These are phyloP conservation scores for Sanguinoderma infundibulare DNA, from an alignment of 1,284 basidiomycete genomes.

Conservation along the genomic window DNA sequence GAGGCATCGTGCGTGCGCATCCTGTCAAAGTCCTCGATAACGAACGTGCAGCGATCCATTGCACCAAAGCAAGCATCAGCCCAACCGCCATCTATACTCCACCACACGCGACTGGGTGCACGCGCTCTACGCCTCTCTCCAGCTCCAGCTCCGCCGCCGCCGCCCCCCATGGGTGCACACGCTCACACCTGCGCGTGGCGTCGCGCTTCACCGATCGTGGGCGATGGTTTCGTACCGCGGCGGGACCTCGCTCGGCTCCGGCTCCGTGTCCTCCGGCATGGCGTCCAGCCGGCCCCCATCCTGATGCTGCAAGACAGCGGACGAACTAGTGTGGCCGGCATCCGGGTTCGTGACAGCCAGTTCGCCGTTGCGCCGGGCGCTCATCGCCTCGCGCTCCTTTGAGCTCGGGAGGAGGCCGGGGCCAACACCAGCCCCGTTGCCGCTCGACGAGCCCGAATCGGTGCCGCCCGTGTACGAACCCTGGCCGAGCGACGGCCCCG, in stretches of 20 bases:
- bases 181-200: background rate
- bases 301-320: constrained; percentile 33
- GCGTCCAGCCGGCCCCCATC: constrained; percentile 34
- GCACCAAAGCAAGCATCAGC: background rate
- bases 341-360: constrained; percentile 31
- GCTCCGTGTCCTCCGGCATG: constrained; percentile 27
- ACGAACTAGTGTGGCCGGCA: constrained; percentile 1
- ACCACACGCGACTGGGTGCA: too few species aligned
- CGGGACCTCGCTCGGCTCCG: constrained; percentile 36
- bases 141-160: background rate
- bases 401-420: constrained; percentile 28
- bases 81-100: background rate
- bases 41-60: background rate
- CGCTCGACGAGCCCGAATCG: constrained; percentile 19
- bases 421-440: constrained; percentile 1
- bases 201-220: constrained; percentile 17
- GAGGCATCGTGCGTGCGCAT: background rate
- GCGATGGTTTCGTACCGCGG: constrained; percentile 41
- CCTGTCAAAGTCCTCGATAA: background rate
- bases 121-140: background rate
- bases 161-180: background rate
- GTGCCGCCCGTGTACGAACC: constrained; percentile 6
- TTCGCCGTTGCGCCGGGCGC: constrained; percentile 15
- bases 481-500: constrained; percentile 34
- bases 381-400: constrained; percentile 40